Evolutionary conservation across 177 flowering plant species (phyloP).

Genomic region (Vitis hybrid): DNA sequence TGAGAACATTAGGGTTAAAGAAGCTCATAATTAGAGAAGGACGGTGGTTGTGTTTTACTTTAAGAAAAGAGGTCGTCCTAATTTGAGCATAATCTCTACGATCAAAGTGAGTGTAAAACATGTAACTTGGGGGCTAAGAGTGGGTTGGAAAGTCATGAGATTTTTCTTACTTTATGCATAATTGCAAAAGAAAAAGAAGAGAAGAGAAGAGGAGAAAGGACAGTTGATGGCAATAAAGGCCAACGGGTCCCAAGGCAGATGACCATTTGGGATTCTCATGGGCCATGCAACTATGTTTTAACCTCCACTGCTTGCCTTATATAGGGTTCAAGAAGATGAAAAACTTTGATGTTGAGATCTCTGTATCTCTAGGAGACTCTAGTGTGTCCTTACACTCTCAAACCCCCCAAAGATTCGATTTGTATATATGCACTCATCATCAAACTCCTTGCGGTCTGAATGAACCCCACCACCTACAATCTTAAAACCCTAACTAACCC

Average conservation of each 20-base stretch:
- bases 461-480: constrained; percentile 6
- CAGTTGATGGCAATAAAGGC: constrained; percentile 8
- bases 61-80: too few species aligned
- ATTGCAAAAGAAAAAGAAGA: too few species aligned
- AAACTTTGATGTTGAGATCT: constrained; percentile 2
- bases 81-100: too few species aligned
- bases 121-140: too few species aligned
- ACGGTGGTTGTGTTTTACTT: too few species aligned
- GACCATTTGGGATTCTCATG: constrained; percentile 5
- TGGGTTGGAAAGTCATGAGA: too few species aligned
- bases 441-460: constrained; percentile 7
- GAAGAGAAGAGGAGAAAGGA: not conserved
- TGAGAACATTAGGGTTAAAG: too few species aligned
- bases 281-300: not conserved
- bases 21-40: too few species aligned
- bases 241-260: not conserved
- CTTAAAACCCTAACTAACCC: constrained; percentile 1
- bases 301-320: not conserved
- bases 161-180: too few species aligned
- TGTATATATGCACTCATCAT: not conserved
- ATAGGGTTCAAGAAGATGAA: not conserved
- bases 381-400: too few species aligned
- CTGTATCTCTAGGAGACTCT: not conserved
- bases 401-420: not conserved
- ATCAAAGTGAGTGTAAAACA: too few species aligned